A percentile compares a stretch with the other conserved stretches of the same genome.
Evolutionary conservation across 1,139 yeast genomes (phyloP).

Genomic region (Kodamaea fungicola): DNA sequence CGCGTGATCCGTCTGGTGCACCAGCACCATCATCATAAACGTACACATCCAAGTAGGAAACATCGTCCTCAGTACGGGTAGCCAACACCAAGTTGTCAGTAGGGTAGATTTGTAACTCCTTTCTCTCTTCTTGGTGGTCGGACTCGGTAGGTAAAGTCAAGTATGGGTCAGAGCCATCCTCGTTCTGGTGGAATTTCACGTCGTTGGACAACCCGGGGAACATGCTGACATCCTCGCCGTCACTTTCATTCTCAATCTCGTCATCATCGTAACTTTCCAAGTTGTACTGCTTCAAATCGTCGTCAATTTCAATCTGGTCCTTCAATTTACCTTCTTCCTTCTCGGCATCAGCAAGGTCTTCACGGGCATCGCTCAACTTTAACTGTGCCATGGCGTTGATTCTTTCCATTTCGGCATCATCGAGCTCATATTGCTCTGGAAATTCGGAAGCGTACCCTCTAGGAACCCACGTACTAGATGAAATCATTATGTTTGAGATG

Average conservation of each 20-base stretch:
- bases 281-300: constrained; percentile 84
- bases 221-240: constrained; percentile 54
- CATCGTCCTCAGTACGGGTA: constrained; percentile 93
- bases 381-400: constrained; percentile 81
- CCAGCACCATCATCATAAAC: constrained; percentile 95
- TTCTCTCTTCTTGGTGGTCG: constrained; percentile 67
- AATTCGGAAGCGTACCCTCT: constrained; percentile 92
- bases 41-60: constrained; percentile 87
- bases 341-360: constrained; percentile 47
- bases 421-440: constrained; percentile 83
- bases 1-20: constrained; percentile 57
- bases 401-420: constrained; percentile 91
- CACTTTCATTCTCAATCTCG: constrained; percentile 31
- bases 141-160: constrained; percentile 68
- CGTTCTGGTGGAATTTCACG: constrained; percentile 49
- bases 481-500: constrained; percentile 54
- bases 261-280: constrained; percentile 79
- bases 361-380: constrained; percentile 72
- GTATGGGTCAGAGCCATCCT: constrained; percentile 69
- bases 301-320: constrained; percentile 63
- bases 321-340: constrained; percentile 27
- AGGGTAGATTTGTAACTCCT: constrained; percentile 82
- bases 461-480: constrained; percentile 95
- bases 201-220: constrained; percentile 67
- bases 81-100: constrained; percentile 88